phyloP scores from a whole-genome alignment of 805 yeast species.

The Novakomyces olei region DNA sequence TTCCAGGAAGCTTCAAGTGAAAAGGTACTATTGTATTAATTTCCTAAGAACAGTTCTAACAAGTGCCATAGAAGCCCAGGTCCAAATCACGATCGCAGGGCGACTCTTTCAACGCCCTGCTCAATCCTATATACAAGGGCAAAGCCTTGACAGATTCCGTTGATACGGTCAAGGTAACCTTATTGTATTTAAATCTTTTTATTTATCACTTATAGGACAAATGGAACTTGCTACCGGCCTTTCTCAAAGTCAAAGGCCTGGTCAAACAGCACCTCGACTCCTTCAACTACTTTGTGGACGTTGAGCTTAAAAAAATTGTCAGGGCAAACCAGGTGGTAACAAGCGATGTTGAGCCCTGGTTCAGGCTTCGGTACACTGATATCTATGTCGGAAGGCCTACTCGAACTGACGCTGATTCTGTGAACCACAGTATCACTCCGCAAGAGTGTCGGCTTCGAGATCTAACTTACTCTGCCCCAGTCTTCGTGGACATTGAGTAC shows the following conservation, averaged over 20 bases:
- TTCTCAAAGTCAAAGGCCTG: constrained; percentile 79
- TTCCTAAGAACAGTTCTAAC: too few species aligned
- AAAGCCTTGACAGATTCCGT: constrained; percentile 70
- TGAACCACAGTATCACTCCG: constrained; percentile 26
- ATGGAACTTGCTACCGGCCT: constrained; percentile 93
- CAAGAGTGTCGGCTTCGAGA: constrained; percentile 92
- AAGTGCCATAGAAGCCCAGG: too few species aligned
- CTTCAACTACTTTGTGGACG: constrained; percentile 89
- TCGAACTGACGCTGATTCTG: constrained; percentile 17
- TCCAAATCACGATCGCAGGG: too few species aligned
- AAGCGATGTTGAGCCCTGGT: constrained; percentile 93
- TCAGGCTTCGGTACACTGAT: constrained; percentile 76
- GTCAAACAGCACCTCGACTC: constrained; percentile 96
- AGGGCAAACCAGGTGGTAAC: constrained; percentile 72
- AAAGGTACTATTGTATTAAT: too few species aligned
- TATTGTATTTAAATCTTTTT: not conserved
- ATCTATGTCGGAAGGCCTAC: constrained; percentile 57
- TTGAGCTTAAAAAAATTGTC: constrained; percentile 77
- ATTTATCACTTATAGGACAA: constrained; percentile 32
- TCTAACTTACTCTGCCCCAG: constrained; percentile 84
- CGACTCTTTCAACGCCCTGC: constrained; percentile 37
- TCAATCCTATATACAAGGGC: constrained; percentile 69
- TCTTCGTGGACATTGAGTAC: constrained; percentile 89
- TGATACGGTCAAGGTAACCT: constrained; percentile 35
- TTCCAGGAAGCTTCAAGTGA: too few species aligned